phyloP scores from a whole-genome alignment of 75 land plant species.

The Chamaecyparis obtusa region DNA sequence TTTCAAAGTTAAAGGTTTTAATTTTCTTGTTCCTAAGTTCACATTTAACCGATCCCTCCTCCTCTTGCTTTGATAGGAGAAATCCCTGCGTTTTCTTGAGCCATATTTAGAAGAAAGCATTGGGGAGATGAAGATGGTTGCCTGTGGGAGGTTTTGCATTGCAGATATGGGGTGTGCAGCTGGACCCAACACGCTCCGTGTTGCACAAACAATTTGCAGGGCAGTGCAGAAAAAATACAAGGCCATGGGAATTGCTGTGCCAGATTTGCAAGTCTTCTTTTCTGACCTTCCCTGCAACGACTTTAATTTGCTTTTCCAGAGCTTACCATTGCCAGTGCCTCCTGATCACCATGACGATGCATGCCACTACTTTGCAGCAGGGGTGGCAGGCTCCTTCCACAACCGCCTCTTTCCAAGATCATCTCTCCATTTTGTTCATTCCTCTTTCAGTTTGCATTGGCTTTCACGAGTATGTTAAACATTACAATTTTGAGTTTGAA shows the following conservation, averaged over 20 bases:
- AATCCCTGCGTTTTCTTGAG: neutral
- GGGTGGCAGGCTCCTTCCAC: constrained; percentile 43
- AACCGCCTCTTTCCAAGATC: constrained; percentile 31
- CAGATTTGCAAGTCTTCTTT: constrained; percentile 48
- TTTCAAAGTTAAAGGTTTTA: no score
- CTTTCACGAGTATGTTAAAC: constrained; percentile 28
- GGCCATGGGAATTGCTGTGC: neutral
- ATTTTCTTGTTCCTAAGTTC: no score
- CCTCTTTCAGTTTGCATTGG: constrained; percentile 36
- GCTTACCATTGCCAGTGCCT: constrained; percentile 11
- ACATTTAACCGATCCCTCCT: no score
- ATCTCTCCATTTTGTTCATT: constrained; percentile 29
- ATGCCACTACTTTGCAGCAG: constrained; percentile 29
- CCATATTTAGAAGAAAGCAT: constrained; percentile 10
- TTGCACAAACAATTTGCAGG: constrained; percentile 24
- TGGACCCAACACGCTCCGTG: constrained; percentile 51
- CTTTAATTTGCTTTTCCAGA: constrained; percentile 52
- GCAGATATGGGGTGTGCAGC: constrained; percentile 70
- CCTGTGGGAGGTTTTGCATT: constrained; percentile 15
- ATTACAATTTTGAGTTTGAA: neutral
- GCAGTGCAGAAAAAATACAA: constrained; percentile 17
- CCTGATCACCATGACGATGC: neutral
- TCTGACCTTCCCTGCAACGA: constrained; percentile 69
- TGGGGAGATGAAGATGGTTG: neutral
- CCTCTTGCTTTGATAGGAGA: neutral